phyloP scores from a whole-genome alignment of 257 asterid species.

The Lavandula angustifolia region DNA sequence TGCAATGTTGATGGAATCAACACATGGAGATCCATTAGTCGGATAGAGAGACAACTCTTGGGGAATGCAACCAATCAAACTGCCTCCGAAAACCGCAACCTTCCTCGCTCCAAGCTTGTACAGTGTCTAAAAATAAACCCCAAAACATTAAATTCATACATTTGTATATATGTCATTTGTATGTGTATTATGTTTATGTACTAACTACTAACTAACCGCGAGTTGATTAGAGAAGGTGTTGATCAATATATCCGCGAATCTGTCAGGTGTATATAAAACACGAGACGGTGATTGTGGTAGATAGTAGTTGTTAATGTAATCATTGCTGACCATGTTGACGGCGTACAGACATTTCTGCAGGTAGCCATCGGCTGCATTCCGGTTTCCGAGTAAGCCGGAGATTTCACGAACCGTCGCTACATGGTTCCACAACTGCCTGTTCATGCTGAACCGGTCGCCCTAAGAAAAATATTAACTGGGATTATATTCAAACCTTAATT shows the following conservation, averaged over 20 bases:
- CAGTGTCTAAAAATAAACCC: constrained; percentile 33
- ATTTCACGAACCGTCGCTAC: constrained; percentile 17
- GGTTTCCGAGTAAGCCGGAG: constrained; percentile 7
- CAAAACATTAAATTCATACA: too few relatives aligned
- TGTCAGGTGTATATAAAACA: constrained; percentile 32
- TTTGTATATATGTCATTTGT: background rate
- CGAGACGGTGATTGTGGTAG: constrained; percentile 29
- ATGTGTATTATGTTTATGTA: background rate
- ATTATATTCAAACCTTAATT: too few relatives aligned
- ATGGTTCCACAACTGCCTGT: constrained; percentile 40
- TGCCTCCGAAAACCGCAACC: constrained; percentile 49
- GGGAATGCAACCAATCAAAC: constrained; percentile 51
- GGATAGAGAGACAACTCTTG: constrained; percentile 25
- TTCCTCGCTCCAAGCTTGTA: constrained; percentile 54
- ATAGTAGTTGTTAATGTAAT: constrained; percentile 59
- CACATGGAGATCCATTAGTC: constrained; percentile 44
- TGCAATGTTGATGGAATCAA: constrained; percentile 36
- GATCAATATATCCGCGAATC: constrained; percentile 46
- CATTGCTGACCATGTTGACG: constrained; percentile 60
- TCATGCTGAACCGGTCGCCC: constrained; percentile 35
- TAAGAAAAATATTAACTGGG: background rate
- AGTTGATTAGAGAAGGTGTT: constrained; percentile 28
- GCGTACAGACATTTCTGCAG: constrained; percentile 48
- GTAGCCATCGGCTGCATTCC: background rate
- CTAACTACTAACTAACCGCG: constrained; percentile 27